A percentile compares a stretch with the other conserved stretches of the same genome.
phyloP scores from a whole-genome alignment of 768 basidiomycete species.

The Boletus coccyginus region DNA sequence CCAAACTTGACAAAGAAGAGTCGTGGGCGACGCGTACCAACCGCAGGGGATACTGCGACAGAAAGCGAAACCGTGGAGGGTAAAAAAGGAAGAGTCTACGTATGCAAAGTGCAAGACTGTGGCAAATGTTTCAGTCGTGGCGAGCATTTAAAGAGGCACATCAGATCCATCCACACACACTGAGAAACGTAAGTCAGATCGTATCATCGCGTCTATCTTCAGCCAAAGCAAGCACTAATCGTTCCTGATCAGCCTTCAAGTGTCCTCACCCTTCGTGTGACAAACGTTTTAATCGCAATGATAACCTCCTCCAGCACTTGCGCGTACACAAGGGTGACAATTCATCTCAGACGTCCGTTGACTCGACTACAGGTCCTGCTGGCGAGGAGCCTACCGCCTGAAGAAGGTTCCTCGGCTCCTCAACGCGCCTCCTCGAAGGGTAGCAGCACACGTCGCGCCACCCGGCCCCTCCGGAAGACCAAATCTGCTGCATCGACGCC shows the following conservation, averaged over 20 bases:
- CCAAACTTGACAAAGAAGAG: constrained; percentile 81
- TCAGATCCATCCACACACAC: constrained; percentile 71
- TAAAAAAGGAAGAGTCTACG: constrained; percentile 41
- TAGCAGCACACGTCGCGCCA: constrained; percentile 22
- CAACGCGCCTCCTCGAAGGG: constrained; percentile 27
- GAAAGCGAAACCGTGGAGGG: constrained; percentile 29
- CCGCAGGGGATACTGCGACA: constrained; percentile 29
- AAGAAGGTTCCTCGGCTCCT: constrained; percentile 19
- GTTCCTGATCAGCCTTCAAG: constrained; percentile 56
- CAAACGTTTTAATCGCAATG: constrained; percentile 75
- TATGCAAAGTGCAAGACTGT: constrained; percentile 67
- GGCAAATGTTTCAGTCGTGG: constrained; percentile 71
- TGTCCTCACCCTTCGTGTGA: constrained; percentile 66
- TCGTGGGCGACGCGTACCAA: constrained; percentile 74
- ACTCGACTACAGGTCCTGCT: constrained; percentile 24
- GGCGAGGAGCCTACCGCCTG: constrained; percentile 24
- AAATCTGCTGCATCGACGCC: constrained; percentile 36
- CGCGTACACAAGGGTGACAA: constrained; percentile 58
- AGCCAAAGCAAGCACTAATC: constrained; percentile 18
- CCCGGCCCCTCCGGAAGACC: constrained; percentile 33
- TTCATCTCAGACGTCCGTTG: constrained; percentile 33
- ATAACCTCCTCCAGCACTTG: constrained; percentile 78
- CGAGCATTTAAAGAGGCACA: constrained; percentile 76
- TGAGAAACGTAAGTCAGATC: constrained; percentile 65
- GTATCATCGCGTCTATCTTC: constrained; percentile 14